A percentile compares a stretch with the other conserved stretches of the same genome.
Evolutionary conservation across 257 asterid species (phyloP).

Genomic region (Solanum dulcamara): DNA sequence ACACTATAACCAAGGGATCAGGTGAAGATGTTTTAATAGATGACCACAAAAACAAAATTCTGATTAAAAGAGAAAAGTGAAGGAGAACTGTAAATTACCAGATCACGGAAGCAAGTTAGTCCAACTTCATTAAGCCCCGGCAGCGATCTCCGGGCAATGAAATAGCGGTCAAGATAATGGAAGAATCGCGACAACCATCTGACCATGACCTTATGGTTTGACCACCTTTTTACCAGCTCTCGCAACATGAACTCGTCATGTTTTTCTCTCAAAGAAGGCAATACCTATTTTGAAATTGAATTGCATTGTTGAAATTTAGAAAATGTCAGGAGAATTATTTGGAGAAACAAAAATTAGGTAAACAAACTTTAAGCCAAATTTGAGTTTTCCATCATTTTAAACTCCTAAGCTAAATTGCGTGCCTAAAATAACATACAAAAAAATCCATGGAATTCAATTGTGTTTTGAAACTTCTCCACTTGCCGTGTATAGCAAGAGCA

Average conservation of each 20-base stretch:
- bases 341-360: neutral
- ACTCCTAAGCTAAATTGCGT: neutral
- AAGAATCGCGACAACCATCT: conserved; percentile 97
- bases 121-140: conserved; percentile 92
- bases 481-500: neutral
- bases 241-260: conserved; percentile 94
- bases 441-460: neutral
- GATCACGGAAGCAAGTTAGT: conserved; percentile 80
- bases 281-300: conserved; percentile 26
- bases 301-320: neutral
- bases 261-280: conserved; percentile 78
- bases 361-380: neutral
- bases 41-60: neutral
- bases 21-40: neutral
- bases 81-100: conserved; percentile 34
- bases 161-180: conserved; percentile 88
- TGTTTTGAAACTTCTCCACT: neutral
- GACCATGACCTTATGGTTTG: conserved; percentile 91
- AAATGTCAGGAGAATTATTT: neutral
- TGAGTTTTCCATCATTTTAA: neutral
- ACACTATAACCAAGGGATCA: neutral
- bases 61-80: neutral
- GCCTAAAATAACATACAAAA: neutral
- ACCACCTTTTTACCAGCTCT: conserved; percentile 93
- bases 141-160: conserved; percentile 93